Evolutionary conservation across 345 rosid genomes (phyloP).

Genomic region (Syzygium oleosum): DNA sequence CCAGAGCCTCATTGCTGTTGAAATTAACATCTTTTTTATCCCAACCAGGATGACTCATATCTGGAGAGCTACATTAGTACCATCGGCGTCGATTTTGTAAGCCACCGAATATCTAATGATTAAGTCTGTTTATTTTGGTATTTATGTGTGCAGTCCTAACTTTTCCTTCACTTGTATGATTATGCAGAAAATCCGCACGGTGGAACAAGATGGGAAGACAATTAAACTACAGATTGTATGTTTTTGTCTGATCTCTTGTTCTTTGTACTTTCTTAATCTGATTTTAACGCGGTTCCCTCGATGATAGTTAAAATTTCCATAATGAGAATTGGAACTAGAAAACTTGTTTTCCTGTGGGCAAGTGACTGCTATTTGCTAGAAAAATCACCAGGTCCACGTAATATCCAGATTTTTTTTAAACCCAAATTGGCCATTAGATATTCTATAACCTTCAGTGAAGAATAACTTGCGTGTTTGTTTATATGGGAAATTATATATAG

Average conservation of each 20-base stretch:
- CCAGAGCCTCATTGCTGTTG: neutral
- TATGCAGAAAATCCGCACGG: constrained; percentile 77
- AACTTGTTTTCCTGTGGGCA: neutral
- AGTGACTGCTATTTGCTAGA: neutral
- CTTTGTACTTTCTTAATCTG: neutral
- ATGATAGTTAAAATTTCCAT: neutral
- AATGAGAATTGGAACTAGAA: neutral
- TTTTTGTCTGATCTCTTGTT: neutral
- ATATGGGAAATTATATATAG: neutral
- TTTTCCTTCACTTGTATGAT: neutral
- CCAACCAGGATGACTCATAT: constrained; percentile 79
- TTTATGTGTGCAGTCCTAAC: neutral
- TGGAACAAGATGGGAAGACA: constrained; percentile 88
- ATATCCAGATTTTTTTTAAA: neutral
- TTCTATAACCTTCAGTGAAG: neutral
- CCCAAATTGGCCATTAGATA: neutral
- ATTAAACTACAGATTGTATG: constrained; percentile 78
- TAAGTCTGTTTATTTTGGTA: neutral
- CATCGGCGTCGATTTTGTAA: constrained; percentile 90
- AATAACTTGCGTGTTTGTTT: neutral
- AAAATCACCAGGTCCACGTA: neutral
- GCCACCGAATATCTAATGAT: constrained; percentile 3
- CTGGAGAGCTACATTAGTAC: constrained; percentile 93
- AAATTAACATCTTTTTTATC: neutral
- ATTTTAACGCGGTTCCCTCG: neutral